Base-by-base conservation (phyloP, 441 rosid species). In the Jatropha multifida region DNA sequence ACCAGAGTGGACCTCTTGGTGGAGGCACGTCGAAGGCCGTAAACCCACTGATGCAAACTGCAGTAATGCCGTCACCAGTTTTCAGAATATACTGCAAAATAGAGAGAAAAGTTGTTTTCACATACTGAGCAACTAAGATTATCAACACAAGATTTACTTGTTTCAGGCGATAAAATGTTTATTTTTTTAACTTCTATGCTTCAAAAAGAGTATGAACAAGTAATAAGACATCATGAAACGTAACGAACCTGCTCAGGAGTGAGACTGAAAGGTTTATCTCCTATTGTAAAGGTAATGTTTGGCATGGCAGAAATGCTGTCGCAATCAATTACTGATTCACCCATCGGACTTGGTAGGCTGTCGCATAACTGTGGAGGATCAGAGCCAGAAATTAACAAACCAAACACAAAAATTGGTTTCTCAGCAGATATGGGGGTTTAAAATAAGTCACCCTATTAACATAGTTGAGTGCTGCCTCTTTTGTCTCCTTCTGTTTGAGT, bases 1-100 rank as follows among this genome's bases (percentile, higher is more conserved):
- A 91, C 94, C 91, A 91, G 23, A 91, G 83, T 71, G 94, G 94
- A 76, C 93, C 94, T 27, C 83, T 79, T 0, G 91, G 90, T 73
- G 93, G 89, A 41, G 92, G 88, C 71, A 90, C 40, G 74, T 90
- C 94, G 11, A 85, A 82, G 40, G 92, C 95, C 26, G 81, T 77
- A 74, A 93, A 88, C 23, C 94, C 92, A 49, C 94, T 93, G 60
- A 90, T 73, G 80, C 96, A 93, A 67, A 81, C 81, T 15, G 82
- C 73, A 12, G 85, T 68, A 65, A 48, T 1, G 48, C 92, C 89
- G 55, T 81, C 84, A 44, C 90, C 92, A 40, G 86, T 81, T 84
- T 81, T 88, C 62, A 92, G 73, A 71, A 92, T 81, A 70, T 92
- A 90, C 94, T 92, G 93, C 70, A 27, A 23, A n/a, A 42, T 5